Evolutionary conservation across 345 rosid genomes (phyloP).

Genomic region (Brassica cretica): DNA sequence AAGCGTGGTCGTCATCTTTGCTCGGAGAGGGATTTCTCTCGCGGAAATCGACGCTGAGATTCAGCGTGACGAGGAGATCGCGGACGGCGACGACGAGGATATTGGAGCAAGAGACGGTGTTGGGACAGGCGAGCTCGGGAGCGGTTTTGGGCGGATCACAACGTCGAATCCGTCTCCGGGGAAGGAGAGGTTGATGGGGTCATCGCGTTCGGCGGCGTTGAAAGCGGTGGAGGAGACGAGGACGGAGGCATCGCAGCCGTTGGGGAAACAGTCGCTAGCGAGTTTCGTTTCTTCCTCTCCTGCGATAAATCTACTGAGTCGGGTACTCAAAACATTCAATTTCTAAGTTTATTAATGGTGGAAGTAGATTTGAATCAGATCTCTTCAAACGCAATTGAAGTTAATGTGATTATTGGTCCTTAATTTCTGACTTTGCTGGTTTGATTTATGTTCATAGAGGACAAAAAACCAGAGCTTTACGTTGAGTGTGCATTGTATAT

Average conservation of each 20-base stretch:
- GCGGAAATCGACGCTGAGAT: not conserved
- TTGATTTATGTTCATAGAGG: slow-evolving; percentile 43
- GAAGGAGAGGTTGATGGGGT: slow-evolving; percentile 75
- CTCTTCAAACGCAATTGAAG: not conserved
- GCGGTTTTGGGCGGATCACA: slow-evolving; percentile 72
- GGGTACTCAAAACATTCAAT: slow-evolving; percentile 38
- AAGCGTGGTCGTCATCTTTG: not conserved
- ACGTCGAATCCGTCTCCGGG: slow-evolving; percentile 90
- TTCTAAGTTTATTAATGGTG: not conserved
- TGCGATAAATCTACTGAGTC: slow-evolving; percentile 44
- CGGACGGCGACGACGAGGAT: slow-evolving; percentile 46
- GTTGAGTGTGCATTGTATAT: slow-evolving; percentile 85
- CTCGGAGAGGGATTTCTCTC: not conserved
- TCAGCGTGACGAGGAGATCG: not conserved
- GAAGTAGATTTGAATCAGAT: slow-evolving; percentile 5
- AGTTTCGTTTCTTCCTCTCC: slow-evolving; percentile 92
- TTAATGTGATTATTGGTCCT: not conserved
- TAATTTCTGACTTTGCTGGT: not conserved
- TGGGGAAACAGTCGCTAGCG: too few species aligned
- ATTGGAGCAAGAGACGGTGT: slow-evolving; percentile 81
- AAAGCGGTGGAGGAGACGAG: slow-evolving; percentile 65
- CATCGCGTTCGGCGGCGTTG: slow-evolving; percentile 70
- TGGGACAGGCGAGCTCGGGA: slow-evolving; percentile 79
- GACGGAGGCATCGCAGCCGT: slow-evolving; percentile 79
- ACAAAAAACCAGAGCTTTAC: slow-evolving; percentile 67